These are phyloP conservation scores for Colletotrichum musicola DNA, from an alignment of 2,329 filamentous ascomycete genomes.

Conservation along the genomic window DNA sequence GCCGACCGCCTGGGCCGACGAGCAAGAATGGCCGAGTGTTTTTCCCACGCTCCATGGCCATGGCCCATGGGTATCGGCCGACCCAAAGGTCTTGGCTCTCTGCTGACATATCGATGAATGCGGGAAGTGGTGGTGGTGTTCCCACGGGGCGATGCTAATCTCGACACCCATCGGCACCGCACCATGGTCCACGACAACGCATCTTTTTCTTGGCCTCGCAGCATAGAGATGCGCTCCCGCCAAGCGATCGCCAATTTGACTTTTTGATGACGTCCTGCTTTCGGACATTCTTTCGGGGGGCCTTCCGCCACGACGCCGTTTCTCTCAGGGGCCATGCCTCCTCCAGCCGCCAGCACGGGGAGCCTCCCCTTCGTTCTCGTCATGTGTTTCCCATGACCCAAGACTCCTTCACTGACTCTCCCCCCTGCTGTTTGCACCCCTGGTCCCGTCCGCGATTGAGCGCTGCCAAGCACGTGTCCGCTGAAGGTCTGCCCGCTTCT, in stretches of 20 bases:
- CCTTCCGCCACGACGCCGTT: not conserved
- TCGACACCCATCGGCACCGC: not conserved
- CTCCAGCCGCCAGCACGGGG: not conserved
- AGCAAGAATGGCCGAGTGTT: too few relatives aligned
- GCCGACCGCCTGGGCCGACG: conserved; percentile 3
- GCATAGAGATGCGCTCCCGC: not conserved
- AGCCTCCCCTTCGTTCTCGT: conserved; percentile 13
- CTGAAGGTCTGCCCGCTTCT: conserved; percentile 1
- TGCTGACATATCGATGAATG: not conserved
- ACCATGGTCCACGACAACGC: not conserved
- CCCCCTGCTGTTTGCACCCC: conserved; percentile 9
- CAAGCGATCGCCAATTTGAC: conserved; percentile 28
- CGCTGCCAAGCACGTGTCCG: conserved; percentile 23
- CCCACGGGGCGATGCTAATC: conserved; percentile 2
- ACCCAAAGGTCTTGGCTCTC: conserved; percentile 11
- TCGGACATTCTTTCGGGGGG: conserved; percentile 3
- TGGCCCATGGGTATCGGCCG: conserved; percentile 3
- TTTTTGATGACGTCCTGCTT: conserved; percentile 21
- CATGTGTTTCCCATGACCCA: conserved; percentile 20
- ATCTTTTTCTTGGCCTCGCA: not conserved
- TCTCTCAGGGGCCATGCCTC: not conserved
- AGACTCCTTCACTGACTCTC: conserved; percentile 12
- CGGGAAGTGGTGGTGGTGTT: not conserved
- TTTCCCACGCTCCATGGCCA: too few relatives aligned
- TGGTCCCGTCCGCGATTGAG: conserved; percentile 21